Percentiles rank a stretch among this genome's conserved stretches.
Conservation (phyloP, 192 early-diverging fungal genomes). For the Coemansia sp. region DNA sequence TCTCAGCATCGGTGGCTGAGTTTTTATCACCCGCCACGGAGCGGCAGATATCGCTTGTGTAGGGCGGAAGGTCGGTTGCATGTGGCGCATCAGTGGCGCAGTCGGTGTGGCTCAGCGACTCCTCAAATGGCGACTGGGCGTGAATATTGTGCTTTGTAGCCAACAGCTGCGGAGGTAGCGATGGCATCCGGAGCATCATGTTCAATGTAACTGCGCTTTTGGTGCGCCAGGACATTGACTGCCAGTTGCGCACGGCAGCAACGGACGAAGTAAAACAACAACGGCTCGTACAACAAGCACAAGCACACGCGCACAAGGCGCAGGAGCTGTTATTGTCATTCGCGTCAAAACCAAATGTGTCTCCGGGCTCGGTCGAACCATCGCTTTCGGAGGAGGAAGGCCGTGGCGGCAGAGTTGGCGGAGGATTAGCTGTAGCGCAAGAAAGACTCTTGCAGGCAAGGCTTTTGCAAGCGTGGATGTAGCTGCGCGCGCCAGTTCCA, state of each 20-base stretch:
- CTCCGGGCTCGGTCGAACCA: slow-evolving; percentile 29
- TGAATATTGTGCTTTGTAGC: background rate
- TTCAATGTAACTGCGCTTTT: background rate
- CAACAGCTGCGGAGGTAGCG: background rate
- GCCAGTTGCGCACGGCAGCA: slow-evolving; percentile 27
- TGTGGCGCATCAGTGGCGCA: slow-evolving; percentile 6
- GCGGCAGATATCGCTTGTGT: background rate
- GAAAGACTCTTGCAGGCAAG: background rate
- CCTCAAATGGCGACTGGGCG: background rate
- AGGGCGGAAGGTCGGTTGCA: background rate
- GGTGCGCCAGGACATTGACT: slow-evolving; percentile 21
- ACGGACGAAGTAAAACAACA: slow-evolving; percentile 35
- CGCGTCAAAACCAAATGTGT: slow-evolving; percentile 40
- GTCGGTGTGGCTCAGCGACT: background rate
- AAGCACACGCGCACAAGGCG: slow-evolving; percentile 26
- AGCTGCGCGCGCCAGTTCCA: slow-evolving; percentile 6
- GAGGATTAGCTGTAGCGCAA: background rate
- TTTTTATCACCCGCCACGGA: slow-evolving; percentile 9
- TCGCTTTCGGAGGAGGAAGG: background rate
- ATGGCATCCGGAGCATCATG: slow-evolving; percentile 6
- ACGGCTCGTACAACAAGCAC: slow-evolving; percentile 31
- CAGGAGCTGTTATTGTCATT: background rate
- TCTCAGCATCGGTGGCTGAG: background rate
- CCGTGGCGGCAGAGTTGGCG: background rate
- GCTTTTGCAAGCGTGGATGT: background rate